phyloP scores from a whole-genome alignment of 106 monocot species.

The Dioscorea dumetorum region DNA sequence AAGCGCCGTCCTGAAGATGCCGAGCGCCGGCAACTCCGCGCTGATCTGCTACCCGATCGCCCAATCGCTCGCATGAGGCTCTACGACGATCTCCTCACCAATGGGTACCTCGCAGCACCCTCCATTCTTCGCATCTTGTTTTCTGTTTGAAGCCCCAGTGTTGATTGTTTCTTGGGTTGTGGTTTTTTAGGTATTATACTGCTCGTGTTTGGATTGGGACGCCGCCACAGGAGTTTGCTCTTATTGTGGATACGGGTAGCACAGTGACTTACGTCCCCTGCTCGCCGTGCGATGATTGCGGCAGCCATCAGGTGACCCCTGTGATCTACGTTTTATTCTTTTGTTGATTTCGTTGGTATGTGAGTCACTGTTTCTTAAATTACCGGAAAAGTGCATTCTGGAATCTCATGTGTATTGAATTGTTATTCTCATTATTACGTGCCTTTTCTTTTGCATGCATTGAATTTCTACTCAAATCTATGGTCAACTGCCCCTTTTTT shows the following conservation, averaged over 20 bases:
- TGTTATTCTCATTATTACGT: too few species aligned
- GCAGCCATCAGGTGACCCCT: conserved; percentile 53
- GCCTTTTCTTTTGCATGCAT: too few species aligned
- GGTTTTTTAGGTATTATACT: conserved; percentile 49
- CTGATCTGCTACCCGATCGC: conserved; percentile 57
- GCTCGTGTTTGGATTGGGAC: conserved; percentile 60
- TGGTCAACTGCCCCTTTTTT: too few species aligned
- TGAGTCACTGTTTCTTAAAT: too few species aligned
- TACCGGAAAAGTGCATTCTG: too few species aligned
- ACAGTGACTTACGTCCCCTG: conserved; percentile 77
- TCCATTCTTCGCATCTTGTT: background rate
- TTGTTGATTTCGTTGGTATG: too few species aligned
- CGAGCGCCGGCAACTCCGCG: background rate
- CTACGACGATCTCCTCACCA: conserved; percentile 78
- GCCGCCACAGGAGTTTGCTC: conserved; percentile 64
- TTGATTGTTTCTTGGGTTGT: too few species aligned
- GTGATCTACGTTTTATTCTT: too few species aligned
- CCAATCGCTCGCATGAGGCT: conserved; percentile 55
- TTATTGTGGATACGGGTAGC: conserved; percentile 74
- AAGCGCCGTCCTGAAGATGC: background rate
- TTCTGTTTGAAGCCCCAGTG: background rate
- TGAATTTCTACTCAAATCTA: too few species aligned
- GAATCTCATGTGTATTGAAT: too few species aligned
- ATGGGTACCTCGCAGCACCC: conserved; percentile 28
- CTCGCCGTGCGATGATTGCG: conserved; percentile 55